Conservation (phyloP, 192 early-diverging fungal species). For the Linnemannia exigua region DNA sequence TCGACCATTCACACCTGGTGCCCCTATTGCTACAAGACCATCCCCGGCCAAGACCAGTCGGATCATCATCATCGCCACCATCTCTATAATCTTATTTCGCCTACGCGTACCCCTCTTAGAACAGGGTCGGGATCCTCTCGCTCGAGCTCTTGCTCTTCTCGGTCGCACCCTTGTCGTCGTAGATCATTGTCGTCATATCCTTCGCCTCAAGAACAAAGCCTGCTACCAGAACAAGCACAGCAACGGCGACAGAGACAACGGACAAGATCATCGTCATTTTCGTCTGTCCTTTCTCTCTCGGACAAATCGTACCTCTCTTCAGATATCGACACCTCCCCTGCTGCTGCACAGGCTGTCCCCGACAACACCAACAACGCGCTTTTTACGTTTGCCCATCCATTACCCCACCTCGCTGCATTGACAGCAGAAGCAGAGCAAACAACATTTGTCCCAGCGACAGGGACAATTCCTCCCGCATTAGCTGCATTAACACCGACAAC, state of each 20-base stretch:
- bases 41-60: background rate
- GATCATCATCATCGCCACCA: conserved; percentile 12
- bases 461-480: background rate
- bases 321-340: conserved; percentile 5
- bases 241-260: background rate
- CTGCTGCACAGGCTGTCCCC: background rate
- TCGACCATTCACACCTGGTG: conserved; percentile 35
- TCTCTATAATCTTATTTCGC: conserved; percentile 12
- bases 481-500: background rate
- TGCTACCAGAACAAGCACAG: background rate
- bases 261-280: background rate
- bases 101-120: conserved; percentile 6
- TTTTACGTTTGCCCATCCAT: conserved; percentile 29
- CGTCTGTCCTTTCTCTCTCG: background rate
- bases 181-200: background rate
- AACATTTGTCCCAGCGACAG: background rate
- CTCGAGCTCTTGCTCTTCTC: conserved; percentile 4
- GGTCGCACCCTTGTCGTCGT: background rate
- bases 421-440: background rate
- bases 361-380: too few species aligned
- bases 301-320: background rate
- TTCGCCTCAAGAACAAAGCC: background rate
- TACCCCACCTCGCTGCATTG: conserved; percentile 17
- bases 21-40: conserved; percentile 24
- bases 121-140: conserved; percentile 11